These are phyloP conservation scores for Sclerotiophoma versabilis DNA, from an alignment of 2,329 filamentous ascomycete genomes.

Conservation along the genomic window DNA sequence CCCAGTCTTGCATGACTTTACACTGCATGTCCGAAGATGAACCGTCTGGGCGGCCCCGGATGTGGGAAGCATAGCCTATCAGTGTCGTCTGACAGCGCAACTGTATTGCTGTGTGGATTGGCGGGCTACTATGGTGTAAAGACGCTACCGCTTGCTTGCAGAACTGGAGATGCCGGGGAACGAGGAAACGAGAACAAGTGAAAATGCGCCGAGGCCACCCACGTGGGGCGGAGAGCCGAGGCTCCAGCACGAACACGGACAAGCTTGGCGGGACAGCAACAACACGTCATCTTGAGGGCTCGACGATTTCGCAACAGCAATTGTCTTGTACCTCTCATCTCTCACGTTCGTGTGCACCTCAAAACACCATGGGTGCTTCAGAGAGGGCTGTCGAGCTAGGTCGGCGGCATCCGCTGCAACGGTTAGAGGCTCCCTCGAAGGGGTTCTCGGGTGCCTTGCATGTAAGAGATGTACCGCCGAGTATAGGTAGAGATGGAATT, in stretches of 20 bases:
- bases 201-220: background rate
- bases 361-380: conserved; percentile 23
- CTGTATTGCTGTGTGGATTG: background rate
- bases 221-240: conserved; percentile 5
- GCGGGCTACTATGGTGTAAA: background rate
- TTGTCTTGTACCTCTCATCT: background rate
- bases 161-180: background rate
- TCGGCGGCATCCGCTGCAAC: conserved; percentile 67
- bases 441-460: conserved; percentile 70
- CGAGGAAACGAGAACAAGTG: background rate
- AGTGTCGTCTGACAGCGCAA: conserved; percentile 7
- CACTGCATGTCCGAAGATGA: conserved; percentile 14
- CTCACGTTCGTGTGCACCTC: background rate
- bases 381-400: conserved; percentile 34
- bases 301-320: background rate
- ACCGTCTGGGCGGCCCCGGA: conserved; percentile 6
- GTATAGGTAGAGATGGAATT: background rate
- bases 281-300: background rate
- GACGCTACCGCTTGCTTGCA: background rate
- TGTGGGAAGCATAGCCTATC: conserved; percentile 6
- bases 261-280: conserved; percentile 9
- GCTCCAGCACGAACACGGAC: background rate
- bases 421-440: conserved; percentile 69
- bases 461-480: conserved; percentile 33
- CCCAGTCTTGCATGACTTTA: background rate